These are phyloP conservation scores for Penicillium dipodomyicola DNA, from an alignment of 495 filamentous ascomycete genomes.

Conservation along the genomic window DNA sequence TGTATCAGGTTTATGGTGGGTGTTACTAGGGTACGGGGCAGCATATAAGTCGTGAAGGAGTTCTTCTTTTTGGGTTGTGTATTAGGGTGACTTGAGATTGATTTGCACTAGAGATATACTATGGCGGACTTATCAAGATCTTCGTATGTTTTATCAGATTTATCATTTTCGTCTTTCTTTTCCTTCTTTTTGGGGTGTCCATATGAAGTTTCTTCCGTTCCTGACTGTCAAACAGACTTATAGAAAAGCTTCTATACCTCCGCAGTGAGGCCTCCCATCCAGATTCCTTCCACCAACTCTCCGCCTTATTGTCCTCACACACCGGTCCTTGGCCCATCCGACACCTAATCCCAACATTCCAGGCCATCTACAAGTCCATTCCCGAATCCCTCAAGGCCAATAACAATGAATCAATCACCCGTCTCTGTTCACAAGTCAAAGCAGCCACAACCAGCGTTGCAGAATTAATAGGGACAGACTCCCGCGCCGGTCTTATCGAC, in stretches of 20 bases:
- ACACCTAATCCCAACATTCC: conserved; percentile 12
- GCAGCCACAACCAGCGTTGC: conserved; percentile 9
- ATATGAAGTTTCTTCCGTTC: neutral
- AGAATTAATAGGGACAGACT: conserved; percentile 15
- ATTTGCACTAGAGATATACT: conserved; percentile 1
- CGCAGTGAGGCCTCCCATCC: conserved; percentile 17
- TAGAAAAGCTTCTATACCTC: conserved; percentile 16
- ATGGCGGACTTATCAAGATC: conserved; percentile 12
- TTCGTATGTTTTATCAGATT: conserved; percentile 6
- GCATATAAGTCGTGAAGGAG: neutral
- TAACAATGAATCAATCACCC: conserved; percentile 10
- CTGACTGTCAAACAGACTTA: conserved; percentile 9
- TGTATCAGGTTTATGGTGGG: neutral
- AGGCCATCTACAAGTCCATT: conserved; percentile 18
- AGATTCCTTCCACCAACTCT: conserved; percentile 11
- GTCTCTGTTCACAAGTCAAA: conserved; percentile 16
- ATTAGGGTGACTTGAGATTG: neutral
- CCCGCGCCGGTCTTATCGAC: conserved; percentile 19
- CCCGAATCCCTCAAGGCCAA: conserved; percentile 14
- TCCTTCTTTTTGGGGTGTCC: neutral
- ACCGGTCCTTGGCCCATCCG: conserved; percentile 12
- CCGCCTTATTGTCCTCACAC: conserved; percentile 12
- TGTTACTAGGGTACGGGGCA: neutral
- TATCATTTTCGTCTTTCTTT: neutral
- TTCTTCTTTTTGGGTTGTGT: neutral